Base-by-base conservation (phyloP, 176 grass and related monocot species). In the Ananas comosus region DNA sequence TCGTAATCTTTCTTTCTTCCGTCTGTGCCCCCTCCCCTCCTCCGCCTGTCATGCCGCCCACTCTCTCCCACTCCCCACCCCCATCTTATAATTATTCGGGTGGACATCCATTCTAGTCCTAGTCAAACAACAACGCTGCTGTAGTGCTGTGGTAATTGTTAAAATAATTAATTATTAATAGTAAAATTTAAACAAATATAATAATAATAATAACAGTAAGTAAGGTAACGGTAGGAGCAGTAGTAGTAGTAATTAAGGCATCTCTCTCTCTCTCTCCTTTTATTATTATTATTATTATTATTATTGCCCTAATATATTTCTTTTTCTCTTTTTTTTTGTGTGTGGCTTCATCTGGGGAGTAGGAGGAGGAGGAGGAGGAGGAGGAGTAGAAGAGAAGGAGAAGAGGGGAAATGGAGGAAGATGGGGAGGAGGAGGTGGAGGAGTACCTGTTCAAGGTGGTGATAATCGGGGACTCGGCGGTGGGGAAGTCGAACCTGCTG, bases 381-480 rank as follows among this genome's bases (percentile, higher is more conserved):
- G 22, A 23, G 22, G 22, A 23, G 22, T 0, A 23, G 22, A 1
- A 23, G 22, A n/a, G n/a, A n/a, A 0, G 4, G 13, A 8, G 22
- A 13, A 4, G 4, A n/a, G 16, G 53, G 10, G 16, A 5, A 12
- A 81, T 83, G 85, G 80, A 72, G 73, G 81, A 83, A 50, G 85
- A 78, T 23, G 22, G 22, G 50, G 85, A 88, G 8, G 85, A 53
- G 9, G 85, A 83, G 76, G 61, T 81, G 76, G 85, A 88, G 81
- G 85, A 84, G 78, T 88, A 88, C 81, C 85, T 88, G 2, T 88
- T 88, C 74, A 88, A 88, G 85, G 85, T 88, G 65, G 85, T 88
- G 24, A 84, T 88, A 77, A 84, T 84, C 81, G 85, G 85, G 13
- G 85, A 88, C 81, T 83, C 80, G 70, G 85, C 85, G 2, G 85